Evolutionary conservation across 345 rosid genomes (phyloP), one percentile per base, ranked within the genome.

Genomic region (Mercurialis annua): DNA sequence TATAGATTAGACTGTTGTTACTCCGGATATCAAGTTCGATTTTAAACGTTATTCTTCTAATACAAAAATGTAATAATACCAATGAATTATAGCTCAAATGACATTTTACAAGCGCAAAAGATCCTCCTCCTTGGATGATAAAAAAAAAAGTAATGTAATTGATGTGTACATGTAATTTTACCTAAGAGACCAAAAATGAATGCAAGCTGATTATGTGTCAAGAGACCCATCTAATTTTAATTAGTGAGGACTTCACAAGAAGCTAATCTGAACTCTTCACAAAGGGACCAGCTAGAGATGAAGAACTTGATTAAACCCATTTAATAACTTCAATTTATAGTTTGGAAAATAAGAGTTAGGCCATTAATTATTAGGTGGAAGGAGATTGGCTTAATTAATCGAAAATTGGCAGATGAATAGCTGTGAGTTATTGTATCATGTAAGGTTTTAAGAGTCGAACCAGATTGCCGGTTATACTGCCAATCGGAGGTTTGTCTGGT

Each of bases 131-230:
- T n/a, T n/a, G n/a, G n/a, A n/a, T n/a, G n/a, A n/a, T n/a, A n/a
- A n/a, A n/a, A n/a, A n/a, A n/a, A n/a, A n/a, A n/a, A n/a, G n/a
- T n/a, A n/a, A n/a, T n/a, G 40, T 9, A 3, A 3, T 34, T 34
- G 40, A 34, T 20, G 20, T 36, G 17, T 31, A 26, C 16, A n/a
- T 10, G 1, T 42, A 16, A 16, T 10, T 27, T 6, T 62, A 71
- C 75, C 75, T 8, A 71, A 26, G 29, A 71, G 30, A 18, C 75
- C 75, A 47, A 65, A 71, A 2, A 71, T 36, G 59, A 71, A 29
- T 10, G 69, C 38, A 15, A 71, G 67, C 17, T 64, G 6, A 0
- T 46, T 63, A 46, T 24, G 29, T 5, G 62, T 55, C 42, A 64
- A 23, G 31, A 63, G 46, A n/a, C 16, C 59, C 75, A 71, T 68